Percentiles rank a stretch among this genome's conserved stretches.
These are phyloP conservation scores for Scenedesmus sp. DNA, from an alignment of 163 green algal species.

Conservation along the genomic window DNA sequence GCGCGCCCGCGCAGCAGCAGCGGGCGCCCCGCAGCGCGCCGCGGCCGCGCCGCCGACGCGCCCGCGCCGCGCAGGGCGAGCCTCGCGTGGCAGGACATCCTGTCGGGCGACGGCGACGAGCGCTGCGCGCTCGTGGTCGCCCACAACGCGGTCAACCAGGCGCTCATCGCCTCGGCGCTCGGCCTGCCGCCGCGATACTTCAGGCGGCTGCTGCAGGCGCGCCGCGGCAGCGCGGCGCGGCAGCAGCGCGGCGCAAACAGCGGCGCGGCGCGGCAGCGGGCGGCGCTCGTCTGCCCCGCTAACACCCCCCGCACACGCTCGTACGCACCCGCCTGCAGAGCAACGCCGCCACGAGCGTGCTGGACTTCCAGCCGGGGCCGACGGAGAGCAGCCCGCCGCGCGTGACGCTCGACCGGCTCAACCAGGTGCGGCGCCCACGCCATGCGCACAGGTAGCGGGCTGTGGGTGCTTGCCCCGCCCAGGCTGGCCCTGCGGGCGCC, in stretches of 20 bases:
- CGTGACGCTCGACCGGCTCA: constrained; percentile 58
- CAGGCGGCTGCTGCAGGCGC: constrained; percentile 66
- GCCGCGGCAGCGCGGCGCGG: background rate
- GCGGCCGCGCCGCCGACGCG: too few relatives aligned
- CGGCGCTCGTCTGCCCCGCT: too few relatives aligned
- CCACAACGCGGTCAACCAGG: constrained; percentile 98
- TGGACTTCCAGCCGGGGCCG: constrained; percentile 75
- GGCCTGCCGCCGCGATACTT: constrained; percentile 83
- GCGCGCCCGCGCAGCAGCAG: too few relatives aligned
- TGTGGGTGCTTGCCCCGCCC: too few relatives aligned
- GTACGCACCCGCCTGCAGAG: constrained; percentile 74
- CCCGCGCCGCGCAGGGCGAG: too few relatives aligned
- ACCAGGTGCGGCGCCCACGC: constrained; percentile 58
- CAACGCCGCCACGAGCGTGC: constrained; percentile 87
- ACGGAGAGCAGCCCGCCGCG: constrained; percentile 29
- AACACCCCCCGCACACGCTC: too few relatives aligned
- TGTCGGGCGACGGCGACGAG: background rate
- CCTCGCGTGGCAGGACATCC: constrained; percentile 80
- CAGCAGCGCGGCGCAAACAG: background rate
- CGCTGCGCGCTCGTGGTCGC: constrained; percentile 83
- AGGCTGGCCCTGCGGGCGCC: too few relatives aligned
- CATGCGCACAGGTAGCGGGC: too few relatives aligned
- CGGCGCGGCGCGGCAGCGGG: too few relatives aligned
- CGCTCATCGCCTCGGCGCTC: constrained; percentile 86
- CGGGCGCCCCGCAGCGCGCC: too few relatives aligned